These are phyloP conservation scores for Phoma herbarum DNA, from an alignment of 2,329 filamentous ascomycete species.

Conservation along the genomic window DNA sequence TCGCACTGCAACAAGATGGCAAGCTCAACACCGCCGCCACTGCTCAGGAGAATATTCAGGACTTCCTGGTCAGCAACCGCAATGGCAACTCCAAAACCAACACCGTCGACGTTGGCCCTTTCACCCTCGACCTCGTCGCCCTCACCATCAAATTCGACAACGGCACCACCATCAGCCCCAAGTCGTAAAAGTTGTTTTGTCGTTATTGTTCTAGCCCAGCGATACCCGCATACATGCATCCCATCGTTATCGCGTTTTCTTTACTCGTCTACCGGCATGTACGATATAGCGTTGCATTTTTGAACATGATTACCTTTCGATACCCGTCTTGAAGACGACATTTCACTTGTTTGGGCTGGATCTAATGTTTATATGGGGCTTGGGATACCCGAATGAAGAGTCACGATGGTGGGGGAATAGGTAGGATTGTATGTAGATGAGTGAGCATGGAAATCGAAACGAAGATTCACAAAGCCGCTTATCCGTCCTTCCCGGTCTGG, in stretches of 20 bases:
- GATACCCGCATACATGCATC: slow-evolving; percentile 25
- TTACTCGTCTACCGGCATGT: slow-evolving; percentile 4
- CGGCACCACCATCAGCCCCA: slow-evolving; percentile 42
- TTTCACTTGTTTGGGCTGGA: slow-evolving; percentile 17
- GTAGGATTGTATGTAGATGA: slow-evolving; percentile 17
- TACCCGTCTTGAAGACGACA: slow-evolving; percentile 13
- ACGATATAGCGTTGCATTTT: slow-evolving; percentile 15
- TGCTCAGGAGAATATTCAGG: slow-evolving; percentile 56
- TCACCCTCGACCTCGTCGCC: slow-evolving; percentile 44
- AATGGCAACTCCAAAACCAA: slow-evolving; percentile 35
- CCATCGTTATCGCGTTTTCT: slow-evolving; percentile 9
- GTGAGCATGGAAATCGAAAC: slow-evolving; percentile 3
- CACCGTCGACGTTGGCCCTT: slow-evolving; percentile 41
- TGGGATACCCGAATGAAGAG: slow-evolving; percentile 10
- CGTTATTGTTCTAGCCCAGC: slow-evolving; percentile 19
- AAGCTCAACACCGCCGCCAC: slow-evolving; percentile 52
- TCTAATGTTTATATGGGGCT: slow-evolving; percentile 22
- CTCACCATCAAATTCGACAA: slow-evolving; percentile 46
- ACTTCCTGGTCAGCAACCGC: slow-evolving; percentile 45
- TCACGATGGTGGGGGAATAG: slow-evolving; percentile 6
- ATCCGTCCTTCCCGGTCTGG: too few relatives aligned
- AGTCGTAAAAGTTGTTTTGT: slow-evolving; percentile 14
- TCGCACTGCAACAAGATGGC: slow-evolving; percentile 55
- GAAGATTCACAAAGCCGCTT: neutral
- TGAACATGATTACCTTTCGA: neutral